These are phyloP conservation scores for Pseudozyma hubeiensis DNA, from an alignment of 1,284 basidiomycete genomes.

Conservation along the genomic window DNA sequence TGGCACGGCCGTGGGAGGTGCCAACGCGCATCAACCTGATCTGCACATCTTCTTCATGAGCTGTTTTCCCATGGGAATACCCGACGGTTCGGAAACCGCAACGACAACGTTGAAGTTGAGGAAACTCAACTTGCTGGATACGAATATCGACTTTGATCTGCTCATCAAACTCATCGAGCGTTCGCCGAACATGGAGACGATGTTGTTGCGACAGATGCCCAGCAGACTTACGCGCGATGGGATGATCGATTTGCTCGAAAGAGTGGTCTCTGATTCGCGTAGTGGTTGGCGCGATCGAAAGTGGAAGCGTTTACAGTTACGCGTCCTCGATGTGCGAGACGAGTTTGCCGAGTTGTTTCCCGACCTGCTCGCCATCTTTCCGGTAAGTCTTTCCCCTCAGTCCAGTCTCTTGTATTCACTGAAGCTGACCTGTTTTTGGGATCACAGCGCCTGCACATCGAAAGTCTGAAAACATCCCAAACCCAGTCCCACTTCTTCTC, in stretches of 20 bases:
- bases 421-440: background rate
- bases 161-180: constrained; percentile 12
- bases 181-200: constrained; percentile 11
- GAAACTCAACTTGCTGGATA: constrained; percentile 31
- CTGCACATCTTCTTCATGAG: constrained; percentile 15
- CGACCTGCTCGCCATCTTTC: constrained; percentile 12
- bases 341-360: constrained; percentile 31
- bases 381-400: constrained; percentile 8
- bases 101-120: constrained; percentile 3
- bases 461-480: constrained; percentile 21
- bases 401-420: background rate
- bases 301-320: constrained; percentile 21
- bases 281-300: constrained; percentile 3
- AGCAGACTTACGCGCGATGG: constrained; percentile 26
- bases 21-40: constrained; percentile 20
- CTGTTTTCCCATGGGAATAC: constrained; percentile 17
- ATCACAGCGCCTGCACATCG: constrained; percentile 11
- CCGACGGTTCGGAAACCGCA: background rate
- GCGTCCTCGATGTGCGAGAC: constrained; percentile 22
- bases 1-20: constrained; percentile 16
- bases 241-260: constrained; percentile 18
- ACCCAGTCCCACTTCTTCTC: constrained; percentile 18
- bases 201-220: constrained; percentile 21
- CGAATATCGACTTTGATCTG: constrained; percentile 21
- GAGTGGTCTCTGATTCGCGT: background rate